Percentiles rank a stretch among this genome's conserved stretches.
These are phyloP conservation scores for Penicillium freii DNA, from an alignment of 2,329 filamentous ascomycete species.

Conservation along the genomic window DNA sequence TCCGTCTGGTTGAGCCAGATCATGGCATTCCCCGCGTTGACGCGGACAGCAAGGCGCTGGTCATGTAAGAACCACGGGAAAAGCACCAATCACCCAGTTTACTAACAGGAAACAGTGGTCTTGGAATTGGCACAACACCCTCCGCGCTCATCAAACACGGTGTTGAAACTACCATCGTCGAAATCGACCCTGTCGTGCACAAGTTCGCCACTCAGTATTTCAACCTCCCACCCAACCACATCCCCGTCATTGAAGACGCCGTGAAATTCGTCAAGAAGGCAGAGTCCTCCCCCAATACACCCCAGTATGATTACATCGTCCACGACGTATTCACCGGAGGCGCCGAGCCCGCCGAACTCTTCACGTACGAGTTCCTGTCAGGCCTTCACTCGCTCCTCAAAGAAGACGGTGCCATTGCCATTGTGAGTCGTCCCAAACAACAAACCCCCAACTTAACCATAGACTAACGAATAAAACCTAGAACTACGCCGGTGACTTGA, in stretches of 20 bases:
- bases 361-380: conserved; percentile 79
- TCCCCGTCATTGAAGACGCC: conserved; percentile 77
- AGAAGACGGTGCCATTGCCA: conserved; percentile 78
- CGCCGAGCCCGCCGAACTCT: conserved; percentile 82
- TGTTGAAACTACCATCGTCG: conserved; percentile 88
- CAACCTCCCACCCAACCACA: conserved; percentile 71
- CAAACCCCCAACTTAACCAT: neutral
- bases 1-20: conserved; percentile 70
- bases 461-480: conserved; percentile 36
- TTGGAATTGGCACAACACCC: conserved; percentile 89
- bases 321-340: conserved; percentile 98
- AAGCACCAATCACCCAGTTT: neutral
- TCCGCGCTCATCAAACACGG: conserved; percentile 82
- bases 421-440: conserved; percentile 56
- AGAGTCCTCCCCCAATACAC: conserved; percentile 38
- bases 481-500: conserved; percentile 93
- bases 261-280: conserved; percentile 61
- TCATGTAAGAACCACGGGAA: conserved; percentile 63
- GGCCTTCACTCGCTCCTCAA: conserved; percentile 70
- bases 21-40: conserved; percentile 48
- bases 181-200: conserved; percentile 88
- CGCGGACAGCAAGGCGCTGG: conserved; percentile 71
- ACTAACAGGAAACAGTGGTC: conserved; percentile 56
- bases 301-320: conserved; percentile 81
- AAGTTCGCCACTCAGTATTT: conserved; percentile 83